Evolutionary conservation across 2,329 filamentous ascomycete species (phyloP).

Genomic region (Botrytis deweyae): DNA sequence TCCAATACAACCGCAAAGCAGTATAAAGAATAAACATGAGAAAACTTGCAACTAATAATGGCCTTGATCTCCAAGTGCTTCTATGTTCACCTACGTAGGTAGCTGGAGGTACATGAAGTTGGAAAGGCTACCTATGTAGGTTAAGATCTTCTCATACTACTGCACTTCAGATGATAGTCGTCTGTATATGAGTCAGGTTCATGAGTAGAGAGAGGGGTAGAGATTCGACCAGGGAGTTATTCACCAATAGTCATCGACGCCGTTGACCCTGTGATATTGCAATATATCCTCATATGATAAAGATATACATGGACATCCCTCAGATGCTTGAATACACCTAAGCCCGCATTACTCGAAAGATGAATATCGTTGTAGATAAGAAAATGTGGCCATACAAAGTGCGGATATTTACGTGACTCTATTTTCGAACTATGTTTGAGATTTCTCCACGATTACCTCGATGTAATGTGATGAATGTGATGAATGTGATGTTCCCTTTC

Average conservation of each 20-base stretch:
- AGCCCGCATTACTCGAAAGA: not conserved
- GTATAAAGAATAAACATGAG: not conserved
- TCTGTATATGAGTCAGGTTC: not conserved
- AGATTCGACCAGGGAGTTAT: not conserved
- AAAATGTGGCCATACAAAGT: not conserved
- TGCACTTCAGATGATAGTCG: not conserved
- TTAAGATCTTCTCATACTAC: not conserved
- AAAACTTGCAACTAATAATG: not conserved
- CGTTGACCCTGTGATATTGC: not conserved
- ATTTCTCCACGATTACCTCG: not conserved
- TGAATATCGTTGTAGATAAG: not conserved
- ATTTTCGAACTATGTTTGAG: not conserved
- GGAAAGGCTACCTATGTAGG: not conserved
- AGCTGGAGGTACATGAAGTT: no score
- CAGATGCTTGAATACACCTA: not conserved
- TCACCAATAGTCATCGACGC: not conserved
- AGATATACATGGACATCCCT: not conserved
- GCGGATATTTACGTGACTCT: not conserved
- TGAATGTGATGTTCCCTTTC: constrained; percentile 2
- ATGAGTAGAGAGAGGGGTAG: not conserved
- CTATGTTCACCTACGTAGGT: not conserved
- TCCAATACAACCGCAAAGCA: not conserved
- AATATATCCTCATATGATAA: not conserved
- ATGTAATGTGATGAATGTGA: not conserved
- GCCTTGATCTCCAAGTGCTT: constrained; percentile 1